These are phyloP conservation scores for Acacia crassicarpa DNA, from an alignment of 306 rosid genomes.

Conservation along the genomic window DNA sequence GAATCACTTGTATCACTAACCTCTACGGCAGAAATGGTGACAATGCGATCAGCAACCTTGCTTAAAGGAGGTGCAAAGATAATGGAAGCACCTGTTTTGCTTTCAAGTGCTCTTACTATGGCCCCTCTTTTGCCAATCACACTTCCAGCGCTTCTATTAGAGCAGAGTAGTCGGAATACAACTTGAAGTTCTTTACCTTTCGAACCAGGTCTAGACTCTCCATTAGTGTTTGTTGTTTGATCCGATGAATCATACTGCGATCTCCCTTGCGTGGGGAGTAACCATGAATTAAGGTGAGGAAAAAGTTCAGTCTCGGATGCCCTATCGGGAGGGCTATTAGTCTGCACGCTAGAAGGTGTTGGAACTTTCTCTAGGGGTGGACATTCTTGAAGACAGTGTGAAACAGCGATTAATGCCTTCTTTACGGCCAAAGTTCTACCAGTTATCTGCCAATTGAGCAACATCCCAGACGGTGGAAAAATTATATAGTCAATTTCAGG, in stretches of 20 bases:
- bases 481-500: conserved; percentile 3
- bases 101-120: conserved; percentile 54
- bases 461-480: conserved; percentile 28
- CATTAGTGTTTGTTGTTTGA: conserved; percentile 20
- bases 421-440: conserved; percentile 50
- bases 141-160: conserved; percentile 59
- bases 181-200: conserved; percentile 39
- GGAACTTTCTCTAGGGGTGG: conserved; percentile 37
- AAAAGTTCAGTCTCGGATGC: conserved; percentile 37
- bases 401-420: conserved; percentile 53
- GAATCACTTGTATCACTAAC: conserved; percentile 38
- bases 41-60: conserved; percentile 50
- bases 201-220: conserved; percentile 27
- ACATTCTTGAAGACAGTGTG: conserved; percentile 58
- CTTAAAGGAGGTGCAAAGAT: conserved; percentile 52
- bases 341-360: conserved; percentile 15
- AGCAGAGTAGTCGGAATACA: conserved; percentile 58
- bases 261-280: conserved; percentile 40
- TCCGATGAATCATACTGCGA: conserved; percentile 28
- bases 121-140: conserved; percentile 64
- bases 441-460: conserved; percentile 46
- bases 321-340: conserved; percentile 30
- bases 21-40: conserved; percentile 69
- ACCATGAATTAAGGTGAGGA: conserved; percentile 43
- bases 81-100: conserved; percentile 64